These are phyloP conservation scores for Fusarium solani-melongenae DNA, from an alignment of 2,329 filamentous ascomycete species.

Conservation along the genomic window DNA sequence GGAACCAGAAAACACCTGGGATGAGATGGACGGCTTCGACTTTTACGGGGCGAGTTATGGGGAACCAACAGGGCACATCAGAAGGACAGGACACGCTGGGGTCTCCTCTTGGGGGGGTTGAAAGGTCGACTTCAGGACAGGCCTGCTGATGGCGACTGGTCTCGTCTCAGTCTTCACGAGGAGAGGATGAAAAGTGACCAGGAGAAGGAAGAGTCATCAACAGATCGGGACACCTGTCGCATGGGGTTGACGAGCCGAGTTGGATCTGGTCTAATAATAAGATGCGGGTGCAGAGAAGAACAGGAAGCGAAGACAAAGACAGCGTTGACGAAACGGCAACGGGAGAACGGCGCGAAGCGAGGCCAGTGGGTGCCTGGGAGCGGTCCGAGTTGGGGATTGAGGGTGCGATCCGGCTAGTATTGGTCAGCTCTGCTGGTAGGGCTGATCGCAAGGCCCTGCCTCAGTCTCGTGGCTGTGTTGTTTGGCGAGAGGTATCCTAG, in stretches of 20 bases:
- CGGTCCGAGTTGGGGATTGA: background rate
- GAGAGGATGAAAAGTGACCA: slow-evolving; percentile 36
- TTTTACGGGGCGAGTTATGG: slow-evolving; percentile 32
- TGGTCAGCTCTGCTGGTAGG: slow-evolving; percentile 20
- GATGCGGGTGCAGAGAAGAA: background rate
- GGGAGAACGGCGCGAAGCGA: slow-evolving; percentile 44
- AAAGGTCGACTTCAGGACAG: slow-evolving; percentile 40
- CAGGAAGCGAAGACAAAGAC: slow-evolving; percentile 6
- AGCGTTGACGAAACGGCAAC: slow-evolving; percentile 32
- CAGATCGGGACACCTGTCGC: slow-evolving; percentile 24
- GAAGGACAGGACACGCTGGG: slow-evolving; percentile 41
- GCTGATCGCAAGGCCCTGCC: slow-evolving; percentile 24
- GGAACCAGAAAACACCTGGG: slow-evolving; percentile 27
- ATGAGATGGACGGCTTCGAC: slow-evolving; percentile 17
- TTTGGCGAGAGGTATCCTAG: slow-evolving; percentile 15
- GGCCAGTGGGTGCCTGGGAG: slow-evolving; percentile 13
- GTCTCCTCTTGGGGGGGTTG: slow-evolving; percentile 38
- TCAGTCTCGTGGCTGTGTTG: slow-evolving; percentile 27
- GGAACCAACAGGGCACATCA: slow-evolving; percentile 31
- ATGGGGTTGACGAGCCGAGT: slow-evolving; percentile 6
- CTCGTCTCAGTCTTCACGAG: slow-evolving; percentile 53
- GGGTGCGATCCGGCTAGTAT: background rate
- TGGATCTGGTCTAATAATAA: slow-evolving; percentile 7
- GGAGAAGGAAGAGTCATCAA: slow-evolving; percentile 41
- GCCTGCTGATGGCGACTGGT: slow-evolving; percentile 53